Evolutionary conservation across 805 yeast species (phyloP).

Genomic region (Monosporozyma servazzii): DNA sequence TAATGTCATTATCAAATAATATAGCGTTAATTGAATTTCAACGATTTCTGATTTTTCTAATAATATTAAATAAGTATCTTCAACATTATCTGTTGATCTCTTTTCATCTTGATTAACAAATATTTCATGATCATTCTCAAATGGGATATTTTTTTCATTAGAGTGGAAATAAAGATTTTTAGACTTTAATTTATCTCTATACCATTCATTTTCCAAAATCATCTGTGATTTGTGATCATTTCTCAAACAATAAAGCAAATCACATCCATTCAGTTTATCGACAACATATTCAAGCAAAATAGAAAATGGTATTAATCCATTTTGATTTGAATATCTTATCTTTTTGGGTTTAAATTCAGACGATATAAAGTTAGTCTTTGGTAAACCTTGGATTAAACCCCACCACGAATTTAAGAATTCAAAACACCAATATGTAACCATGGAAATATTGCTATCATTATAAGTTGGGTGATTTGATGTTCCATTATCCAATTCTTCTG

Average conservation of each 20-base stretch:
- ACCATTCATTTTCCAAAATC: slow-evolving; percentile 14
- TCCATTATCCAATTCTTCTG: background rate
- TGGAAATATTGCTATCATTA: slow-evolving; percentile 1
- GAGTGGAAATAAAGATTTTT: slow-evolving; percentile 21
- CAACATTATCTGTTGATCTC: background rate
- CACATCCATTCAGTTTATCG: slow-evolving; percentile 19
- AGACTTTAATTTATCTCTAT: slow-evolving; percentile 15
- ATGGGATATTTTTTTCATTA: slow-evolving; percentile 5
- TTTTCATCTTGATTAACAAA: background rate
- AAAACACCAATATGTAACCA: slow-evolving; percentile 22
- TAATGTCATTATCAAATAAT: slow-evolving; percentile 15
- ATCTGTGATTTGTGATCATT: slow-evolving; percentile 8
- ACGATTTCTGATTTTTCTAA: slow-evolving; percentile 19
- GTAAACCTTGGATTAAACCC: slow-evolving; percentile 21
- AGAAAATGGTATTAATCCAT: slow-evolving; percentile 18
- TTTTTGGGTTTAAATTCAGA: slow-evolving; percentile 23
- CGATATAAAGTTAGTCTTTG: slow-evolving; percentile 19
- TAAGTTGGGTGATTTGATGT: background rate
- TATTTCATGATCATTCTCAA: background rate
- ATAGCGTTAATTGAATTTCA: slow-evolving; percentile 24
- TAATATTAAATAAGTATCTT: background rate
- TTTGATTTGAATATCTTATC: slow-evolving; percentile 12
- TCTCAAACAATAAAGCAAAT: slow-evolving; percentile 13
- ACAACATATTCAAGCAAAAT: slow-evolving; percentile 14
- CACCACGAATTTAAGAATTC: slow-evolving; percentile 27